phyloP scores from a whole-genome alignment of 805 yeast species.

The Ascoidea tarda region DNA sequence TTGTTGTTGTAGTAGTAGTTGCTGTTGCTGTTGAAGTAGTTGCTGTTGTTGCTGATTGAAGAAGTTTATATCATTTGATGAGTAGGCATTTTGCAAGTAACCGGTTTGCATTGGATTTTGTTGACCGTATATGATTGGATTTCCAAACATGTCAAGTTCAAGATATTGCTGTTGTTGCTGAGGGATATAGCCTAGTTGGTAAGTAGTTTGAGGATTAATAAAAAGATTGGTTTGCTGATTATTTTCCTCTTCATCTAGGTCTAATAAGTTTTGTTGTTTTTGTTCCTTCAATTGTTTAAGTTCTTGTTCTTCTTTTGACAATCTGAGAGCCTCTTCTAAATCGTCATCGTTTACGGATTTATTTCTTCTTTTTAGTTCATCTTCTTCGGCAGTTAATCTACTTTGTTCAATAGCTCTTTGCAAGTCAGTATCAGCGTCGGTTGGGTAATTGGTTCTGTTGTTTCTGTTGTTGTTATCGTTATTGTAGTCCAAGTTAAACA shows the following conservation, averaged over 20 bases:
- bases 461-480: conserved; percentile 2
- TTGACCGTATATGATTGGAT: conserved; percentile 36
- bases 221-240: conserved; percentile 10
- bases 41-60: conserved; percentile 19
- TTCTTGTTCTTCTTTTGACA: conserved; percentile 69
- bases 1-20: conserved; percentile 24
- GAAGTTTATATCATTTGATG: conserved; percentile 11
- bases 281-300: conserved; percentile 32
- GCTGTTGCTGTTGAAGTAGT: conserved; percentile 18
- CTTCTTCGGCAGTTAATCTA: conserved; percentile 71
- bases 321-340: conserved; percentile 51
- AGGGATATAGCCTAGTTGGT: conserved; percentile 12
- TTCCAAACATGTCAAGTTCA: conserved; percentile 47
- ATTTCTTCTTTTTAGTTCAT: conserved; percentile 40
- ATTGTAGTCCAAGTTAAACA: not conserved
- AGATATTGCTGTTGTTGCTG: conserved; percentile 25
- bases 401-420: conserved; percentile 73
- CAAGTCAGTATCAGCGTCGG: conserved; percentile 60
- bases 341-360: conserved; percentile 27
- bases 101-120: conserved; percentile 41
- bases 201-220: conserved; percentile 10
- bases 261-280: conserved; percentile 35
- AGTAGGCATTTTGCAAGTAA: conserved; percentile 30
- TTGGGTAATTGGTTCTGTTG: conserved; percentile 18
- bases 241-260: conserved; percentile 27